Evolutionary conservation across 2,329 filamentous ascomycete genomes (phyloP), one percentile per base, ranked within the genome.

Genomic region (Trichoderma sp.): DNA sequence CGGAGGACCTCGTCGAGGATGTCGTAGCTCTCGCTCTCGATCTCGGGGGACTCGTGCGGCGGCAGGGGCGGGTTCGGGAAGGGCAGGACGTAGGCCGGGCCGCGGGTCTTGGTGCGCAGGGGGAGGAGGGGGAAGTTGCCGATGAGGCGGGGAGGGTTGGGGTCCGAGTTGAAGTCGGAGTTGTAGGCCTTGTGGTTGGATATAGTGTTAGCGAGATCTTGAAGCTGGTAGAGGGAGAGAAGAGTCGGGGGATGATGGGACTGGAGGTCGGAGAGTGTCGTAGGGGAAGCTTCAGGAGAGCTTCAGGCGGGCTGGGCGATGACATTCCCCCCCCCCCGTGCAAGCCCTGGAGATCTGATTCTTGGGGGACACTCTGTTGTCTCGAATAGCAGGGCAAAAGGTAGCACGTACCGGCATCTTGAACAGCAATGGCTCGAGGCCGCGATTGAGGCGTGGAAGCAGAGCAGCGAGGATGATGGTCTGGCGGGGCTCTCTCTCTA

Each of bases 171-270:
- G 88, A 97, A 97, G 85, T 97, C 91, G 78, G 92, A 96, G 85
- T 98, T 96, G 85, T 97, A 98, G 80, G 94, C 94, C 92, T 96
- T 39, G 7, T n/a, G n/a, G n/a, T n/a, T n/a, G n/a, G n/a, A n/a
- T n/a, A n/a, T n/a, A n/a, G 3, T 39, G 34, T 39, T 39, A 39
- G 69, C 66, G 68, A 9, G 30, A 61, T 63, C 56, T 51, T 30
- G 26, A 52, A 50, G 48, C 34, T 58, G 44, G 47, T 43, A 30
- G 50, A 44, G 47, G 15, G 26, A 28, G 28, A 3, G 24, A 28
- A 51, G 30, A 51, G 34, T 41, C 58, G 47, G 45, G 34, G 14
- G 19, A 17, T n/a, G 39, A 30, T 28, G 51, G 28, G 47, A n/a
- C 19, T n/a, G 5, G 17, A 15, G 9, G 30, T 34, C 30, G 30